Conservation (phyloP, 2,329 filamentous ascomycete genomes). For the Verticillium zaregamsianum region DNA sequence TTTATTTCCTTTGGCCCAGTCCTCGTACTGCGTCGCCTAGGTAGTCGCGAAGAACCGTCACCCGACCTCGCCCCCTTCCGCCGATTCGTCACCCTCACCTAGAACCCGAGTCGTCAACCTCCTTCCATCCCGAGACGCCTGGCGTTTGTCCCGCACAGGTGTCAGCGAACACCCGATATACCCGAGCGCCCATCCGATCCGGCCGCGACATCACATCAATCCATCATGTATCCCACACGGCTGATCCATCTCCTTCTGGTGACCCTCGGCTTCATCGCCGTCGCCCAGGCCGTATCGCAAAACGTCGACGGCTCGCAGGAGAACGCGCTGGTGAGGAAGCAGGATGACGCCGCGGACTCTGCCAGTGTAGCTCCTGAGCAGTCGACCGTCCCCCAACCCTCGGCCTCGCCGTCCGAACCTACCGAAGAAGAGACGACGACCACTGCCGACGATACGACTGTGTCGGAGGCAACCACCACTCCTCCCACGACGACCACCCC, state of each 20-base stretch:
- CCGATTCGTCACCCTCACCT: constrained; percentile 1
- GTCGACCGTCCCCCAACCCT: not conserved
- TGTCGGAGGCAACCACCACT: constrained; percentile 8
- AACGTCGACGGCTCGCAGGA: constrained; percentile 12
- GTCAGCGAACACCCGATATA: not conserved
- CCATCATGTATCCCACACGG: constrained; percentile 43
- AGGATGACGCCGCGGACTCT: not conserved
- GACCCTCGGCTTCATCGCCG: constrained; percentile 40
- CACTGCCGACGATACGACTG: constrained; percentile 8
- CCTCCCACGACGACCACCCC: constrained; percentile 11
- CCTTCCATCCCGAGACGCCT: not conserved
- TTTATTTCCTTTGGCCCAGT: not conserved
- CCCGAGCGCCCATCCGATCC: not conserved
- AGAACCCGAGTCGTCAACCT: not conserved
- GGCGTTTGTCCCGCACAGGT: not conserved
- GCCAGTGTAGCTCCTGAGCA: not conserved
- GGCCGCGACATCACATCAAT: not conserved
- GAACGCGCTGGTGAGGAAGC: constrained; percentile 5
- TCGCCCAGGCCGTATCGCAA: constrained; percentile 38
- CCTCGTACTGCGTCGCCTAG: not conserved
- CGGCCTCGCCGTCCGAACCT: constrained; percentile 2
- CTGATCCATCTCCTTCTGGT: constrained; percentile 43
- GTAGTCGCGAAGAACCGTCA: not conserved
- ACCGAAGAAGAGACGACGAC: constrained; percentile 10
- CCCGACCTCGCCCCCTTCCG: not conserved